phyloP scores from a whole-genome alignment of 2,329 filamentous ascomycete species.

The Pyrenophora graminea region DNA sequence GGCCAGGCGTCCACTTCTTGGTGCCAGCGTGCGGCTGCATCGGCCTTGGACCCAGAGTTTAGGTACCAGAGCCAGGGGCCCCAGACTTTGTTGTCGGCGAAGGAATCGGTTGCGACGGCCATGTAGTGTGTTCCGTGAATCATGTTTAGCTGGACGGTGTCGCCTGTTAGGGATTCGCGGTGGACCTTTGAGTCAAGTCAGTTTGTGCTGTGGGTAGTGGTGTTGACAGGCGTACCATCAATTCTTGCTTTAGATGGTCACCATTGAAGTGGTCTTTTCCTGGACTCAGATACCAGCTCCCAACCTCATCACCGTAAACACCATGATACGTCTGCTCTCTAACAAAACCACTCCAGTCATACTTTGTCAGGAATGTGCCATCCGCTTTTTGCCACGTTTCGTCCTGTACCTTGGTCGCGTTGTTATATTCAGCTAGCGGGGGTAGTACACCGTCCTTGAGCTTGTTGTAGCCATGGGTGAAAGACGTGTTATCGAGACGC shows the following conservation, averaged over 20 bases:
- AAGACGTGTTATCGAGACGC: slow-evolving; percentile 56
- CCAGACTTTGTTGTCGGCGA: slow-evolving; percentile 45
- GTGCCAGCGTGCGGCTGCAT: slow-evolving; percentile 48
- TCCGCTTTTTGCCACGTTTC: slow-evolving; percentile 57
- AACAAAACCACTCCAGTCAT: slow-evolving; percentile 52
- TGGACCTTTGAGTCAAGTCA: slow-evolving; percentile 44
- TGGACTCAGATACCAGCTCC: slow-evolving; percentile 57
- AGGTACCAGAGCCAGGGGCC: slow-evolving; percentile 49
- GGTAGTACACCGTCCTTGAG: slow-evolving; percentile 54
- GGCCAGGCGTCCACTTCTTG: slow-evolving; percentile 54
- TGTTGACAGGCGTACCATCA: slow-evolving; percentile 45
- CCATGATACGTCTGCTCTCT: slow-evolving; percentile 53
- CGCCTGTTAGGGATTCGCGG: slow-evolving; percentile 56
- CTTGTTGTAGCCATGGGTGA: slow-evolving; percentile 53
- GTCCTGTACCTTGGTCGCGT: slow-evolving; percentile 57
- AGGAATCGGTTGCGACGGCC: slow-evolving; percentile 35
- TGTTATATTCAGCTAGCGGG: slow-evolving; percentile 49
- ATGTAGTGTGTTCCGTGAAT: slow-evolving; percentile 55
- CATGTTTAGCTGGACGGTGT: slow-evolving; percentile 60
- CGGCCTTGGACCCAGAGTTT: slow-evolving; percentile 54
- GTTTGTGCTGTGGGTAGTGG: background rate
- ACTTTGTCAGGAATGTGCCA: slow-evolving; percentile 59
- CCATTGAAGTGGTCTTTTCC: slow-evolving; percentile 60
- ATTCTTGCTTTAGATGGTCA: slow-evolving; percentile 58
- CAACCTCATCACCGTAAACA: slow-evolving; percentile 55